Evolutionary conservation across 306 rosid species (phyloP), one percentile per base, ranked within the genome.

Genomic region (Ceratonia siliqua): DNA sequence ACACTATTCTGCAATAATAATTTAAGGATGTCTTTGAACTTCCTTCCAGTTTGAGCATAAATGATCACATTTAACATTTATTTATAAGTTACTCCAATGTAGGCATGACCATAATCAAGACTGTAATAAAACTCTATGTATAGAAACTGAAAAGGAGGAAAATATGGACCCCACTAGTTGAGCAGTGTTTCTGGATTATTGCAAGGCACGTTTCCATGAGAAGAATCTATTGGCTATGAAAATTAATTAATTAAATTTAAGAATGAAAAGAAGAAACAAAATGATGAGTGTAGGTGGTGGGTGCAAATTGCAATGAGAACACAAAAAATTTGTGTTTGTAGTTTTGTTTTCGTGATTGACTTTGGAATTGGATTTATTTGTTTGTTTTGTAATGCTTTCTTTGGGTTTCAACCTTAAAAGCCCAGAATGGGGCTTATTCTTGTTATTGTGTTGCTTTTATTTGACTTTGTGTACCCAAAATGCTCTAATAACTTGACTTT

Each of bases 381-480:
- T 69, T 63, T 81, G 66, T 46, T 69, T 33, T 62, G 58, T 73
- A 66, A 57, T 73, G 65, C 45, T 68, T 80, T 13, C n/a, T 33
- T 15, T 33, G 8, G 62, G 43, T 63, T 73, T 62, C 49, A 42
- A 68, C 62, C 68, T 63, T 9, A 81, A 56, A 70, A 70, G 57
- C 65, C 21, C 24, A 58, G 52, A 21, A 10, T 22, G 13, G 32
- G 2, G 3, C 58, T 41, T 55, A 41, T 1, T 11, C 27, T 55
- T 25, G 36, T 25, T 25, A 5, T 17, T 7, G 9, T 38, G 42
- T 6, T 5, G 11, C 2, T 8, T 24, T 25, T 54, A 3, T 11
- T 5, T 24, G 49, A 41, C 53, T 67, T 78, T 78, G 81, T 64
- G 75, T 63, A 0, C 24, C 22, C 8, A 15, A 62, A 28, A 9